Percentiles rank a stretch among this genome's conserved stretches.
phyloP scores from a whole-genome alignment of 805 yeast genomes.

The Hanseniaspora vineae region DNA sequence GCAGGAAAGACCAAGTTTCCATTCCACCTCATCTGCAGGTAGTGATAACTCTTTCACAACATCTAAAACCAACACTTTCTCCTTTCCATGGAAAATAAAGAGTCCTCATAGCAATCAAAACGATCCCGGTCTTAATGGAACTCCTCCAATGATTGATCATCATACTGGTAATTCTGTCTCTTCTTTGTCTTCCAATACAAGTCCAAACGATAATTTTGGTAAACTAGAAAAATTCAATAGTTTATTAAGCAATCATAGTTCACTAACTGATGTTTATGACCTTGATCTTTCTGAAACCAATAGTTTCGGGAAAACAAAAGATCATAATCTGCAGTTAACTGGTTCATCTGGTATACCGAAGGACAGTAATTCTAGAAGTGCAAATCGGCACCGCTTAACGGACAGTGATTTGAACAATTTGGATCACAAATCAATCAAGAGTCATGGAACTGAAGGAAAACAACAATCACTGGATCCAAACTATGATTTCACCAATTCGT shows the following conservation, averaged over 20 bases:
- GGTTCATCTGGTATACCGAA: too few species aligned
- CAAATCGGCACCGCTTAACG: too few species aligned
- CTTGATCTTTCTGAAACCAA: not conserved
- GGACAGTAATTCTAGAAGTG: too few species aligned
- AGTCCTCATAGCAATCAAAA: too few species aligned
- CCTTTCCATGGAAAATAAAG: not conserved
- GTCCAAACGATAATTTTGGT: constrained; percentile 3
- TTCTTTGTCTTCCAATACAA: constrained; percentile 2
- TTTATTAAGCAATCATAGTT: too few species aligned
- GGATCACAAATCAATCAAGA: not conserved
- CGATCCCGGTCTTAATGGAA: not conserved
- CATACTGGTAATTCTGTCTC: not conserved
- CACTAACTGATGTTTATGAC: not conserved
- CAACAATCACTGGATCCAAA: not conserved
- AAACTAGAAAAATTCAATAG: not conserved
- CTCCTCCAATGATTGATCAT: not conserved
- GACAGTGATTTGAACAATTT: not conserved
- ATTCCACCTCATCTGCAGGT: not conserved
- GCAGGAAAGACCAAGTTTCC: not conserved
- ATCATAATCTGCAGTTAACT: not conserved
- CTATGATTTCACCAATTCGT: not conserved
- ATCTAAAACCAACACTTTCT: not conserved
- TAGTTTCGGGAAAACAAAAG: not conserved
- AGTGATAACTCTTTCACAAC: not conserved
- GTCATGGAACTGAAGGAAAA: not conserved